Percentiles rank a stretch among this genome's conserved stretches.
Conservation (phyloP, 78 protist species). For the Dictyostelium firmibasis region DNA sequence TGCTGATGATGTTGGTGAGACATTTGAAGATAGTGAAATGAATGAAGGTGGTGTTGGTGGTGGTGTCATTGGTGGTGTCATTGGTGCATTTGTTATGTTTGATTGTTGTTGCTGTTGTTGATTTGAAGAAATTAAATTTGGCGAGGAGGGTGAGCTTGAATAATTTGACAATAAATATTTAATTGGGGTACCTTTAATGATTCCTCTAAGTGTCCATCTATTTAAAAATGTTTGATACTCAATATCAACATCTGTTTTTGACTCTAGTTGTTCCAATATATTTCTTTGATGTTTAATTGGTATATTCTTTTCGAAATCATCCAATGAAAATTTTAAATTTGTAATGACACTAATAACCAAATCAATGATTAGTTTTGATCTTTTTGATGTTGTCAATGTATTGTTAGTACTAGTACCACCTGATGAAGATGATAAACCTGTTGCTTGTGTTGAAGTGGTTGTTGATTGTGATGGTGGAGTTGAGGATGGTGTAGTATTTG, state of each 20-base stretch:
- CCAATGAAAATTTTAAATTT: slow-evolving; percentile 26
- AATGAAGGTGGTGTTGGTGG: slow-evolving; percentile 77
- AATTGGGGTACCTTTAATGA: slow-evolving; percentile 55
- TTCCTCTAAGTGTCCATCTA: slow-evolving; percentile 55
- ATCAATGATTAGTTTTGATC: slow-evolving; percentile 6
- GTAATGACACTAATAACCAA: not conserved
- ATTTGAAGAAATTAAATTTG: not conserved
- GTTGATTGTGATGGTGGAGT: not conserved
- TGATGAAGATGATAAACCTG: not conserved
- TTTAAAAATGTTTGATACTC: slow-evolving; percentile 19
- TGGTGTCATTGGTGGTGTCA: slow-evolving; percentile 61
- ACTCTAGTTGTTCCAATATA: slow-evolving; percentile 7
- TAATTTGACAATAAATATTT: slow-evolving; percentile 15
- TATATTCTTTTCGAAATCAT: slow-evolving; percentile 38
- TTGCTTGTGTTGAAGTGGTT: not conserved
- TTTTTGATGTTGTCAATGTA: not conserved
- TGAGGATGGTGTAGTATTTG: not conserved
- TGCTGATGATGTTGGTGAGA: slow-evolving; percentile 1
- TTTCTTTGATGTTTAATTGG: slow-evolving; percentile 48
- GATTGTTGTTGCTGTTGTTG: slow-evolving; percentile 1
- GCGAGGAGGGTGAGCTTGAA: not conserved
- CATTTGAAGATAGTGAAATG: not conserved
- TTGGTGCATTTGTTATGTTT: not conserved
- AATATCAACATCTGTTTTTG: not conserved
- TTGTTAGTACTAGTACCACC: not conserved